Base-by-base conservation (phyloP, 345 rosid genomes). In the Eucalyptus erythrocorys region DNA sequence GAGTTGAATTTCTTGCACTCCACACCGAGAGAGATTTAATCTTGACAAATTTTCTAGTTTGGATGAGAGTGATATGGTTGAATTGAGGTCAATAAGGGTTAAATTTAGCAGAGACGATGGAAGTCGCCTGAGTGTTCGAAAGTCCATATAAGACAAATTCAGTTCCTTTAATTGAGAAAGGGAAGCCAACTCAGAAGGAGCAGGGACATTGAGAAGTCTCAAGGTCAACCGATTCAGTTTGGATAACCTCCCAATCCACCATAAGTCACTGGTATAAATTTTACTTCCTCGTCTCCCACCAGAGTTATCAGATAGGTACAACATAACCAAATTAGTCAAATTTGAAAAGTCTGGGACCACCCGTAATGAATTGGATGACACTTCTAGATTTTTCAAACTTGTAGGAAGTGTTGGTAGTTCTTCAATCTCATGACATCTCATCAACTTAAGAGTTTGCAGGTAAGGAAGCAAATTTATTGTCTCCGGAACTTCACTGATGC, bases 11-110 rank as follows among this genome's bases (percentile, higher is more conserved):
- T 66, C 79, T 66, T 66, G 79, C 12, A 32, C 6, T 16, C 1
- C 0, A 66, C 3, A 32, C 3, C 0, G 0, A 7, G 0, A 7
- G 22, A 66, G 6, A 2, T 0, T 0, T 32, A 66, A 4, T 1
- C 2, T 32, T 32, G 79, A 66, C 79, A 32, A 16, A 16, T 66
- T 66, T 16, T 66, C 79, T 16, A 32, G 32, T 66, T 16, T 32
- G 22, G 22, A 66, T 16, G 79, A 66, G 42, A 66, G 79, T 16
- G 79, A 32, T 10, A 32, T 2, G 2, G 22, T 4, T 32, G 79
- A 66, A 66, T 66, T 32, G 0, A 66, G 8, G 3, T 8, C 1
- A 32, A 0, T 0, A 3, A 66, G 79, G 9, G 0, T 0, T 32
- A 32, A 66, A 1, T 32, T 4, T 4, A 8, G 19, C 2, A 7